Conservation (phyloP, 139 green algal genomes). For the Picocystis salinarum region DNA sequence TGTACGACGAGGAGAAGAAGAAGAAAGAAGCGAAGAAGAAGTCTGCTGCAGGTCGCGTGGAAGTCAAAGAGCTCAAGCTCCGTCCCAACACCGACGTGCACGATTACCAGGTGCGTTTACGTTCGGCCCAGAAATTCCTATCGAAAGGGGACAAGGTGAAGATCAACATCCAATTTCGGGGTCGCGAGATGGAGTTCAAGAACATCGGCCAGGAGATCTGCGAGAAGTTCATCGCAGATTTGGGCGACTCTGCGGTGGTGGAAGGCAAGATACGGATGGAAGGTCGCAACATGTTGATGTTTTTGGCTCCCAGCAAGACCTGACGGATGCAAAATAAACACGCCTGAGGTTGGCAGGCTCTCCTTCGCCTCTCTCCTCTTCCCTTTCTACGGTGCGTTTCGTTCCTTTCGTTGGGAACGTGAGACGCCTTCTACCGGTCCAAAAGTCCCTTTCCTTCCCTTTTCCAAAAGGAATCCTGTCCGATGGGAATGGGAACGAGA, state of each 20-base stretch:
- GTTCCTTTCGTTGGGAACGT: too few relatives aligned
- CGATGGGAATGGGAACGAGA: too few relatives aligned
- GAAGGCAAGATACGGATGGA: slow-evolving; percentile 9
- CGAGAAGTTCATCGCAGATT: slow-evolving; percentile 15
- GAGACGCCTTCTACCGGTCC: too few relatives aligned
- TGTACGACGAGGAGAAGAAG: slow-evolving; percentile 52
- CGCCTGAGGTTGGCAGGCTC: too few relatives aligned
- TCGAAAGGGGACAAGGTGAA: slow-evolving; percentile 38
- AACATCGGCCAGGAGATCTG: slow-evolving; percentile 41
- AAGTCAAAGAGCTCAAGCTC: slow-evolving; percentile 68
- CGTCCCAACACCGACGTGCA: slow-evolving; percentile 36
- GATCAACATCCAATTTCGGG: slow-evolving; percentile 9
- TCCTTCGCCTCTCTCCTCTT: too few relatives aligned
- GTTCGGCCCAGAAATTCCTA: slow-evolving; percentile 40
- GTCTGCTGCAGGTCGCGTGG: slow-evolving; percentile 12
- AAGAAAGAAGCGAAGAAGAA: slow-evolving; percentile 43
- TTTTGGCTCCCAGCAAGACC: too few relatives aligned
- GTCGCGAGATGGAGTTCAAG: slow-evolving; percentile 51
- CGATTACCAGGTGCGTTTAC: slow-evolving; percentile 52
- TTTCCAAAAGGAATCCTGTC: too few relatives aligned
- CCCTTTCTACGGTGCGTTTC: too few relatives aligned
- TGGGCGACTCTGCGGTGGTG: slow-evolving; percentile 11
- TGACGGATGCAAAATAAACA: too few relatives aligned
- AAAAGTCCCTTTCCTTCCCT: too few relatives aligned
- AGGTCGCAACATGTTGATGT: too few relatives aligned